Evolutionary conservation across 768 basidiomycete genomes (phyloP).

Genomic region (Clitopilus hobsonii): DNA sequence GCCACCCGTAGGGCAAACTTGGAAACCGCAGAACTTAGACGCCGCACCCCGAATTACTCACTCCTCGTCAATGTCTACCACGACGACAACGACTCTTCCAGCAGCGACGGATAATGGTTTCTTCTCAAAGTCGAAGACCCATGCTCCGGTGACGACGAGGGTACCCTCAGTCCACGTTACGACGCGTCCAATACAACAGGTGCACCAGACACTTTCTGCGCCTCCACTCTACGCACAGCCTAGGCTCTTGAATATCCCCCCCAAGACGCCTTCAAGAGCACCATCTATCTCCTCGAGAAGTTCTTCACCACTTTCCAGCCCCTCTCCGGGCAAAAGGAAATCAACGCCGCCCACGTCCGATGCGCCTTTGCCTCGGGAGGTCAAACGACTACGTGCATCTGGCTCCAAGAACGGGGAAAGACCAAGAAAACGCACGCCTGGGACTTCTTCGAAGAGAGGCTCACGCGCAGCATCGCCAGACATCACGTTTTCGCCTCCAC

Average conservation of each 20-base stretch:
- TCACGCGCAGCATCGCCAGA: conserved; percentile 43
- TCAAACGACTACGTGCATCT: conserved; percentile 32
- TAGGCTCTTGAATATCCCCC: conserved; percentile 6
- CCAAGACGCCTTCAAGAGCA: conserved; percentile 12
- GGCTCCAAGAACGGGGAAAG: conserved; percentile 16
- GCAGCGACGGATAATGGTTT: background rate
- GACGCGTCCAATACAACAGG: conserved; percentile 6
- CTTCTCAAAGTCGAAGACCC: conserved; percentile 1
- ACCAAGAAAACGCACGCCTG: conserved; percentile 26
- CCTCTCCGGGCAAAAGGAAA: conserved; percentile 30
- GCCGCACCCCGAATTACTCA: background rate
- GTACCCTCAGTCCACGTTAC: conserved; percentile 8
- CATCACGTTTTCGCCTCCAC: conserved; percentile 34
- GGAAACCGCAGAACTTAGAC: conserved; percentile 1
- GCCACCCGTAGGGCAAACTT: background rate
- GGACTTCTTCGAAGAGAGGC: conserved; percentile 26
- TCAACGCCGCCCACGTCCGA: conserved; percentile 11
- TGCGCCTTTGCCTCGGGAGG: conserved; percentile 27
- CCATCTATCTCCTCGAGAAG: conserved; percentile 12
- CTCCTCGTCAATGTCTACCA: background rate
- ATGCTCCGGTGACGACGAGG: background rate
- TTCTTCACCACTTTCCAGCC: conserved; percentile 24
- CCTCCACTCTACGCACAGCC: no score
- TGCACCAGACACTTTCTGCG: no score
- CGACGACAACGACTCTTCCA: background rate